Percentiles rank a stretch among this genome's conserved stretches.
These are phyloP conservation scores for Aspergillus eucalypticola DNA, from an alignment of 2,329 filamentous ascomycete species.

Conservation along the genomic window DNA sequence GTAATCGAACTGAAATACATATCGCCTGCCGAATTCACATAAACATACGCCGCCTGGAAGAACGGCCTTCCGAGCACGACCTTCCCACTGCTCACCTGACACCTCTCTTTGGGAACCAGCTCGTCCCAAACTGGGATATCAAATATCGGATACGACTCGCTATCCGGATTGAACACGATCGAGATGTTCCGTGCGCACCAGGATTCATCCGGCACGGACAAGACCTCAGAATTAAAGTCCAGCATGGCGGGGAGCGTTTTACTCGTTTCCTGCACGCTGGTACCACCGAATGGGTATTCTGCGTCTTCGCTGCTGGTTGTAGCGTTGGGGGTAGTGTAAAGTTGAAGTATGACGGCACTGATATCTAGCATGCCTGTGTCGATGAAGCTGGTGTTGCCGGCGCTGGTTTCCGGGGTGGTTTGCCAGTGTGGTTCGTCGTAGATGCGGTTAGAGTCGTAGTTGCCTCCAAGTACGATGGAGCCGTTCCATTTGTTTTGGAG, in stretches of 20 bases:
- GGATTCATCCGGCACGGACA: neutral
- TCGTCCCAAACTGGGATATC: neutral
- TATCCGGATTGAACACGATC: neutral
- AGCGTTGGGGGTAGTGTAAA: neutral
- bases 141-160: neutral
- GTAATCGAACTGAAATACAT: conserved; percentile 2
- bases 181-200: neutral
- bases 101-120: neutral
- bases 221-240: neutral
- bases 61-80: conserved; percentile 5
- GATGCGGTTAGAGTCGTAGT: conserved; percentile 11
- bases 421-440: conserved; percentile 9
- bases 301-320: neutral
- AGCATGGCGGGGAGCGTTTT: neutral
- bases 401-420: conserved; percentile 6
- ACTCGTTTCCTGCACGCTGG: neutral
- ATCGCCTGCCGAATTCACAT: neutral
- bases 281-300: neutral
- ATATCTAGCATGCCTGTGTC: neutral
- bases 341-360: neutral
- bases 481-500: conserved; percentile 3
- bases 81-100: neutral
- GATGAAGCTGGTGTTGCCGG: conserved; percentile 1
- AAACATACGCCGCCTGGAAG: conserved; percentile 10
- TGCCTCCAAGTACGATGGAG: conserved; percentile 1